Conservation (phyloP, 2,329 filamentous ascomycete species). For the Colletotrichum sp. region DNA sequence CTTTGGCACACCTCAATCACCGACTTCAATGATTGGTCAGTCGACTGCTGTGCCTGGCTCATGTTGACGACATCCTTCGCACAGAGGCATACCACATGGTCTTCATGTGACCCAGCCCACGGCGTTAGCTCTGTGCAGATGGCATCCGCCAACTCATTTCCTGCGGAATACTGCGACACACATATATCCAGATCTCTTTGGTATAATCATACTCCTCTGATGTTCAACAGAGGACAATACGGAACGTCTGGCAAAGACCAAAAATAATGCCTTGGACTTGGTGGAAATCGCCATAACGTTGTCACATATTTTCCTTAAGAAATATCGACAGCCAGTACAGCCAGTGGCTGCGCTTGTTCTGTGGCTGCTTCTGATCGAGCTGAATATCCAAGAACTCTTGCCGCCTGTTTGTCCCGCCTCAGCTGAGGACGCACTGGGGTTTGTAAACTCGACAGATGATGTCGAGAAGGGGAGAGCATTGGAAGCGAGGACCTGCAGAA, state of each 20-base stretch:
- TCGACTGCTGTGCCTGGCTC: neutral
- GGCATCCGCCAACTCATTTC: no score
- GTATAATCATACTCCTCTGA: neutral
- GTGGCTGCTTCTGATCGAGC: neutral
- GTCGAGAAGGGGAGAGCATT: neutral
- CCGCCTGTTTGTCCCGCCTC: fast-evolving
- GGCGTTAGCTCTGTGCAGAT: no score
- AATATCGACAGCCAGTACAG: no score
- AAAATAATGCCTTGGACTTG: neutral
- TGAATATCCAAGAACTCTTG: fast-evolving
- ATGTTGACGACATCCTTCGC: neutral
- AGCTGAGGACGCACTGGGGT: neutral
- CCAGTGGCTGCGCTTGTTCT: neutral
- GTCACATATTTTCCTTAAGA: neutral
- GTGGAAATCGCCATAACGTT: neutral
- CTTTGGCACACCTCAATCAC: neutral
- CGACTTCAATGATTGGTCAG: neutral
- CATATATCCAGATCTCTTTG: no score
- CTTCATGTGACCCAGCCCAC: no score
- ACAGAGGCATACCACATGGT: no score
- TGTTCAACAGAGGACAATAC: neutral
- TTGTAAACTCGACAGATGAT: neutral
- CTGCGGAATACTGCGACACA: no score
- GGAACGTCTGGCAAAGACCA: neutral
- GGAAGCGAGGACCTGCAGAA: neutral